Evolutionary conservation across 2,329 filamentous ascomycete genomes (phyloP).

Genomic region (Trichoderma harzianum): DNA sequence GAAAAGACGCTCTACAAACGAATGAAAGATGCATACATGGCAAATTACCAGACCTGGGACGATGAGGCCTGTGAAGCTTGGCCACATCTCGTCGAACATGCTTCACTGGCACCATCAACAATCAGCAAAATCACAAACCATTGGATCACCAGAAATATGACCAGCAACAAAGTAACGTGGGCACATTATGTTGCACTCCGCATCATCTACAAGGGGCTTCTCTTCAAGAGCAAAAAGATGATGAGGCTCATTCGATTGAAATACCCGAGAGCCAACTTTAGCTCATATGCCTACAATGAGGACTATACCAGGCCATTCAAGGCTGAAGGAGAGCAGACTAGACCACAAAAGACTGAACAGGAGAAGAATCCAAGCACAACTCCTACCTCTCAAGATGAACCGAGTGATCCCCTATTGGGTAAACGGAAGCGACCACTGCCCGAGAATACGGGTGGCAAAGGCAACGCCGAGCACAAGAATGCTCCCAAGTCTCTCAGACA

Average conservation of each 20-base stretch:
- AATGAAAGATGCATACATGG: background rate
- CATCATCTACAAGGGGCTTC: conserved; percentile 11
- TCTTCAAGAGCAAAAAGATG: conserved; percentile 8
- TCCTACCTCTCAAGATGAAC: too few relatives aligned
- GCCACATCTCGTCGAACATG: conserved; percentile 13
- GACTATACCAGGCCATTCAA: background rate
- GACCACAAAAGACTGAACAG: background rate
- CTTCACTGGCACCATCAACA: conserved; percentile 8
- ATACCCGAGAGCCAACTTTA: conserved; percentile 13
- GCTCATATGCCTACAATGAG: background rate
- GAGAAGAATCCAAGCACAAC: background rate
- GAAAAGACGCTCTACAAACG: conserved; percentile 8
- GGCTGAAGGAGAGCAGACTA: background rate
- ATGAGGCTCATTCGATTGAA: background rate
- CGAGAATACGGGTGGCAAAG: background rate
- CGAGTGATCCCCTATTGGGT: background rate
- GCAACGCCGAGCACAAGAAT: background rate
- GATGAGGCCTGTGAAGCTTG: background rate
- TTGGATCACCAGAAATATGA: background rate
- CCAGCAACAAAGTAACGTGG: conserved; percentile 11
- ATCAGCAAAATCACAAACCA: conserved; percentile 17
- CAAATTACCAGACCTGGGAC: conserved; percentile 11
- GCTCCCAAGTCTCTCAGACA: background rate
- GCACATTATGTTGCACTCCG: conserved; percentile 8
- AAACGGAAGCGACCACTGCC: background rate